Evolutionary conservation across 2,329 filamentous ascomycete genomes (phyloP).

Genomic region (Fusarium papillatum): DNA sequence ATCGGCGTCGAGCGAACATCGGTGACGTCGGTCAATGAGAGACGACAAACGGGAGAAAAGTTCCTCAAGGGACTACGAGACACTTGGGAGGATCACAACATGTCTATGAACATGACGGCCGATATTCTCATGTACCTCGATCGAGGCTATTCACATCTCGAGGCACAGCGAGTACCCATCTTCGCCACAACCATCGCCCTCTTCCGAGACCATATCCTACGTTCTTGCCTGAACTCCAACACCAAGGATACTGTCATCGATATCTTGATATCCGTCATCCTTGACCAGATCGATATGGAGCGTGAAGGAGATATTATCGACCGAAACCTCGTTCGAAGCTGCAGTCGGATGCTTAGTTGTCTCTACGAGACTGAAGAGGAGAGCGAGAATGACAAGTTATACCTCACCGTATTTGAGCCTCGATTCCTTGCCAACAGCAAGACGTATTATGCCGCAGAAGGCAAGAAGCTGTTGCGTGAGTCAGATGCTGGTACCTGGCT

Average conservation of each 20-base stretch:
- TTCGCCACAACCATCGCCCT: conserved; percentile 88
- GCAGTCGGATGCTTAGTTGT: conserved; percentile 89
- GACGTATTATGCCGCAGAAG: conserved; percentile 83
- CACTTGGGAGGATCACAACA: conserved; percentile 90
- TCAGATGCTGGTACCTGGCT: conserved; percentile 88
- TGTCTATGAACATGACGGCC: conserved; percentile 96
- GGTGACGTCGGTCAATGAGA: conserved; percentile 80
- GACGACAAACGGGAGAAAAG: conserved; percentile 83
- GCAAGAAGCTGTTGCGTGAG: conserved; percentile 79
- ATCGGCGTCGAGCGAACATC: conserved; percentile 69
- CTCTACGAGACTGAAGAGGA: conserved; percentile 88
- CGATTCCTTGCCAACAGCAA: conserved; percentile 80
- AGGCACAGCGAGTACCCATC: conserved; percentile 80
- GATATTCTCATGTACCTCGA: conserved; percentile 99
- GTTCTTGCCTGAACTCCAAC: conserved; percentile 64
- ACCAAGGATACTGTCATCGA: conserved; percentile 72
- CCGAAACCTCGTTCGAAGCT: conserved; percentile 83
- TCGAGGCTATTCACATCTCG: conserved; percentile 79
- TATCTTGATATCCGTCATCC: conserved; percentile 83
- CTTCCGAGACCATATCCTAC: conserved; percentile 89
- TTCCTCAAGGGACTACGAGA: conserved; percentile 83
- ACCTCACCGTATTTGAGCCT: conserved; percentile 86
- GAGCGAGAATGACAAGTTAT: conserved; percentile 83
- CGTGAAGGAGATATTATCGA: conserved; percentile 92
- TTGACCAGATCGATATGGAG: conserved; percentile 95